Base-by-base conservation (phyloP, 169 alveolate genomes). In the Plasmodium inui region DNA sequence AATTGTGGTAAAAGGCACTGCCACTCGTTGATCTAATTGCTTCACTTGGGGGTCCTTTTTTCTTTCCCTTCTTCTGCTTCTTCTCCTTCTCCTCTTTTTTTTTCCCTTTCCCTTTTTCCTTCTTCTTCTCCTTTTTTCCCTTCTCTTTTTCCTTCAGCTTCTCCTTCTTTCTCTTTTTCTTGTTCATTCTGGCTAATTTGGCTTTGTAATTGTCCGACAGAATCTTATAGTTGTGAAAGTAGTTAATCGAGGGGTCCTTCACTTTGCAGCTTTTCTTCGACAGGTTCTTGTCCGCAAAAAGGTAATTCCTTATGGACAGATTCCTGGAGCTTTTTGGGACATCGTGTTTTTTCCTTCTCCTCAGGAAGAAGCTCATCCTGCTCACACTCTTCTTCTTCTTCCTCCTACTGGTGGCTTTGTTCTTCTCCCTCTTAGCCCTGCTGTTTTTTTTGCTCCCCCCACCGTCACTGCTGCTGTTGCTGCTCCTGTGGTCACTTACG, bases 211-310 rank as follows among this genome's bases (percentile, higher is more conserved):
- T 67, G 28, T 67, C 76, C 7, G 76, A 67, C 76, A 44, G 17
- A 72, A 71, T 30, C 41, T 84, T 74, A 44, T 44, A 84, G 17
- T 41, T 72, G n/a, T 84, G 39, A 61, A 71, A 73, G 19, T 71
- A 41, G 14, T 44, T 53, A 14, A 72, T 50, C 12, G 92, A 26
- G 9, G 37, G 28, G 7, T 70, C 85, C 41, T 53, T 44, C 34
- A 26, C 3, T 9, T 55, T 82, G 37, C 22, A 28, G 39, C 67
- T 78, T n/a, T 37, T 86, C 19, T 86, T 76, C 6, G 41, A 12
- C 32, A 12, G 12, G 14, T 73, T 85, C 22, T 70, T 86, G 28
- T 39, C 89, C 9, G 80, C 70, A 12, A 82, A 55, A 10, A 79
- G 50, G 55, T 53, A 82, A 2, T 55, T 44, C 14, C 28, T 82